A percentile compares a stretch with the other conserved stretches of the same genome.
phyloP scores from a whole-genome alignment of 192 early-diverging fungal species.

The Coemansia sp. region DNA sequence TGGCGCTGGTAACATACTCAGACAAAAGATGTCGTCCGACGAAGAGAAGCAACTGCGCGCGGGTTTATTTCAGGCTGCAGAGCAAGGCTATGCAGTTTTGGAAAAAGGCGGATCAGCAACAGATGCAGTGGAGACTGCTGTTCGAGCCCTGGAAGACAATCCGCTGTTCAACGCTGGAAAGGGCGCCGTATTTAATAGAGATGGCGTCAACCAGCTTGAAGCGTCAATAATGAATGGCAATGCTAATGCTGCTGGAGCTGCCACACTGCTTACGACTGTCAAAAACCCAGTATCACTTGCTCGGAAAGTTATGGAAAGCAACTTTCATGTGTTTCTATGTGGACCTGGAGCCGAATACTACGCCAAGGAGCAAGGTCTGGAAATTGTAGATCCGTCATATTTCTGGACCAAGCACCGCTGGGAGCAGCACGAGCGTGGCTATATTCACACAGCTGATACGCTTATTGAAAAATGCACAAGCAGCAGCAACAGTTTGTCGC shows the following conservation, averaged over 20 bases:
- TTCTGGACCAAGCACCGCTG: constrained; percentile 43
- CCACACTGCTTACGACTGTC: constrained; percentile 31
- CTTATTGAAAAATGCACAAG: not conserved
- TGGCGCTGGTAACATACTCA: constrained; percentile 27
- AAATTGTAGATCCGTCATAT: constrained; percentile 33
- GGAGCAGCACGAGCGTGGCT: constrained; percentile 40
- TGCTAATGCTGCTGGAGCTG: constrained; percentile 31
- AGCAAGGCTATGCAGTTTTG: constrained; percentile 24
- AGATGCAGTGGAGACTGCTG: constrained; percentile 49
- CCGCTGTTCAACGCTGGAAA: constrained; percentile 42
- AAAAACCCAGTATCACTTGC: constrained; percentile 41
- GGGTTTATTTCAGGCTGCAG: constrained; percentile 19
- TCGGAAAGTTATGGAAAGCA: constrained; percentile 40
- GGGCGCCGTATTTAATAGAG: constrained; percentile 31
- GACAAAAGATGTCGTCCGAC: constrained; percentile 22
- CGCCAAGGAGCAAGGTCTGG: constrained; percentile 20
- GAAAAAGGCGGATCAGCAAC: constrained; percentile 20
- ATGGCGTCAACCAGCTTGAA: constrained; percentile 38
- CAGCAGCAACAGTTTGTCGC: not conserved
- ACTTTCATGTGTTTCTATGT: constrained; percentile 28
- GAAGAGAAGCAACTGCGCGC: constrained; percentile 26
- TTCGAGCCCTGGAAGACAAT: constrained; percentile 42
- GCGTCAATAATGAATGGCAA: constrained; percentile 34
- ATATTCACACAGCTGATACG: not conserved
- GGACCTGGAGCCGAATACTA: constrained; percentile 33